A percentile compares a stretch with the other conserved stretches of the same genome.
Evolutionary conservation across 345 rosid species (phyloP).

Genomic region (Durio zibethinus): DNA sequence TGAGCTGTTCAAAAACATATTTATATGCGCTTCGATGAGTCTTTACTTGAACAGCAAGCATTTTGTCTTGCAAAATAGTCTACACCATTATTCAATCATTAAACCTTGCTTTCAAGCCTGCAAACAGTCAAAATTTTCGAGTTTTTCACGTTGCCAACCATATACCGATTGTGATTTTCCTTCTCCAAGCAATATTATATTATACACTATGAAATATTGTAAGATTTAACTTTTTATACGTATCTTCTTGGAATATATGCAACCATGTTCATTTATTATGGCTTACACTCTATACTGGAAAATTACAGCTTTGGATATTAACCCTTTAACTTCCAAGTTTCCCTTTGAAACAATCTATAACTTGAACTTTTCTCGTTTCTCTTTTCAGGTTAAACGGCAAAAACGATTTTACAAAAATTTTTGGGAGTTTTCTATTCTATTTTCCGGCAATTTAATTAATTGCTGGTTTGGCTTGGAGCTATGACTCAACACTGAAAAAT

Average conservation of each 20-base stretch:
- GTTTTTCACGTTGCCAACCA: neutral
- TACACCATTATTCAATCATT: neutral
- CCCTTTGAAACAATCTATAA: neutral
- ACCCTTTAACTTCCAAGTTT: neutral
- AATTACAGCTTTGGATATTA: neutral
- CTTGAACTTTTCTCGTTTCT: neutral
- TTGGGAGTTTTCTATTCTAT: neutral
- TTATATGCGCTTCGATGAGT: neutral
- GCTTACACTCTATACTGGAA: neutral
- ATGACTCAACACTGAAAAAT: neutral
- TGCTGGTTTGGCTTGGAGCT: neutral
- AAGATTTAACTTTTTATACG: neutral
- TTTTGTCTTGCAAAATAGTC: neutral
- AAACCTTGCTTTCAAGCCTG: neutral
- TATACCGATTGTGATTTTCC: neutral
- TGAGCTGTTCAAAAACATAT: neutral
- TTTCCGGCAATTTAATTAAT: neutral
- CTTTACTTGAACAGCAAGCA: slow-evolving; percentile 2
- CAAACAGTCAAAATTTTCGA: neutral
- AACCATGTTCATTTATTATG: neutral
- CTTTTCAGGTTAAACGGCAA: neutral
- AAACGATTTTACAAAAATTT: neutral
- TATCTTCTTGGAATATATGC: neutral
- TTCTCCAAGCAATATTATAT: neutral
- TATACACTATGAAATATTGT: neutral